Evolutionary conservation across 352 stramenopile species (phyloP).

Genomic region (Globisporangium echinulatum): DNA sequence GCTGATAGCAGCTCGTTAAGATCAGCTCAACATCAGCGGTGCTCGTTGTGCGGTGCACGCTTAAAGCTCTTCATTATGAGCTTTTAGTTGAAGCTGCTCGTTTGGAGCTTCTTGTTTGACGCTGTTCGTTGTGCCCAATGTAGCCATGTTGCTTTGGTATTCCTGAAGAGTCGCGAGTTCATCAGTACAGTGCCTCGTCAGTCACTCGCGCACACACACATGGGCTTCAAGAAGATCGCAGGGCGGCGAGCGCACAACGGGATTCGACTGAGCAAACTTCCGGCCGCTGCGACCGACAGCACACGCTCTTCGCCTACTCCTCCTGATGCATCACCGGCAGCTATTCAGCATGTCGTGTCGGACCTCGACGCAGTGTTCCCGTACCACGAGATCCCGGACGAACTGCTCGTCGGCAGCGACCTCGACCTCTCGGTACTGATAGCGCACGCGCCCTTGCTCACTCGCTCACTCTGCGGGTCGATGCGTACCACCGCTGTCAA

Average conservation of each 20-base stretch:
- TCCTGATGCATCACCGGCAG: neutral
- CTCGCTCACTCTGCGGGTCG: no score
- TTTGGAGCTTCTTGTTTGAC: no score
- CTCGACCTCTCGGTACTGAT: slow-evolving; percentile 50
- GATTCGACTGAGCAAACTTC: slow-evolving; percentile 38
- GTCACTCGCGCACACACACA: slow-evolving; percentile 6
- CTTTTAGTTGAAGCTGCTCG: no score
- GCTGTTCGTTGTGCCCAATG: no score
- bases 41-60: no score
- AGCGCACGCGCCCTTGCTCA: no score
- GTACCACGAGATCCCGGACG: slow-evolving; percentile 58
- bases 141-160: no score
- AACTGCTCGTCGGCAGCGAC: slow-evolving; percentile 48
- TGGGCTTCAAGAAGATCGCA: slow-evolving; percentile 29
- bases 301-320: neutral
- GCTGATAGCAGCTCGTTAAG: no score
- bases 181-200: neutral
- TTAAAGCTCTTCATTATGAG: no score
- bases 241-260: slow-evolving; percentile 34
- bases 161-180: no score
- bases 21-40: no score
- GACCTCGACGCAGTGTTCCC: slow-evolving; percentile 40
- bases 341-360: slow-evolving; percentile 11
- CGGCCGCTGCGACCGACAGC: neutral
- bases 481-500: no score